Conservation (phyloP, 75 land plant species). For the Picea glauca region DNA sequence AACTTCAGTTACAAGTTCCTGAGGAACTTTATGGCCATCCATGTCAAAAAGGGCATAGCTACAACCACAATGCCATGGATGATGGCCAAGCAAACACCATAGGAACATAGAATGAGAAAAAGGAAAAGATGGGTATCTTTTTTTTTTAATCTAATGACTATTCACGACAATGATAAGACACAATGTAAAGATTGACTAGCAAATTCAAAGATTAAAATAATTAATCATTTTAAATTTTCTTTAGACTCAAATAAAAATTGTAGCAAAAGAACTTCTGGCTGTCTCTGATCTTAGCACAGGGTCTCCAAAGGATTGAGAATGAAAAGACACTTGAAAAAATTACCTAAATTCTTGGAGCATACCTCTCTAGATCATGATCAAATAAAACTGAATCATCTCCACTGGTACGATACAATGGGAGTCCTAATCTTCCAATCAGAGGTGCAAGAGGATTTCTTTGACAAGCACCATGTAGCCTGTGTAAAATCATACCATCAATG, state of each 20-base stretch:
- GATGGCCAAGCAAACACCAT: constrained; percentile 26
- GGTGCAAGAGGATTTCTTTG: constrained; percentile 90
- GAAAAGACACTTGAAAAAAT: no score
- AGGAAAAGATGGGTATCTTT: not conserved
- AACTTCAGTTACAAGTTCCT: constrained; percentile 67
- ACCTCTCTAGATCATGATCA: constrained; percentile 98
- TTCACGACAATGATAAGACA: no score
- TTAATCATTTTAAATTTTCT: not conserved
- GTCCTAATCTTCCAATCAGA: constrained; percentile 57
- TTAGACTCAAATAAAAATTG: no score
- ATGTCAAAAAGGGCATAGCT: constrained; percentile 86
- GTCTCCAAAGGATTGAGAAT: no score
- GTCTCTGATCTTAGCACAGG: no score
- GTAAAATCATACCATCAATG: not conserved
- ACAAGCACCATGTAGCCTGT: constrained; percentile 96
- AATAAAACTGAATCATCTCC: constrained; percentile 90
- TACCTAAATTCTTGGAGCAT: not conserved
- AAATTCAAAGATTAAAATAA: not conserved
- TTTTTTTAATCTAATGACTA: no score
- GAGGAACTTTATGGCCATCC: constrained; percentile 77
- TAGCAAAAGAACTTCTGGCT: no score
- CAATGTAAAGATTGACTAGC: not conserved
- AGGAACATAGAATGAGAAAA: not conserved
- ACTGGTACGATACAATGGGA: constrained; percentile 88
- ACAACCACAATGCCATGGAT: constrained; percentile 23